Evolutionary conservation across 805 yeast genomes (phyloP).

Genomic region (Candida qinlingensis): DNA sequence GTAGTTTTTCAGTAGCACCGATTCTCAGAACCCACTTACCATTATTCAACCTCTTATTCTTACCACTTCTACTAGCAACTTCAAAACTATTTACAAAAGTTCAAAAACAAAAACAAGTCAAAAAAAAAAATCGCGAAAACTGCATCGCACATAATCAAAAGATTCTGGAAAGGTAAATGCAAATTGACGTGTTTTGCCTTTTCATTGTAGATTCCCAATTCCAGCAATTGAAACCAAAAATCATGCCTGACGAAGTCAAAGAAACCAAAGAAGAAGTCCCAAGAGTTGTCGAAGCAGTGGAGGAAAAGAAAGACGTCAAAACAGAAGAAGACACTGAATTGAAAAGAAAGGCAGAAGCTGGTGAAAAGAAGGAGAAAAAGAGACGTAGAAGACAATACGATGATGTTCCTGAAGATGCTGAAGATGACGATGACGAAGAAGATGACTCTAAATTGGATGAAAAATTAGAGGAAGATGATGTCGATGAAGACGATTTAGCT

Average conservation of each 20-base stretch:
- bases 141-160: no score
- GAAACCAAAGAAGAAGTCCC: slow-evolving; percentile 6
- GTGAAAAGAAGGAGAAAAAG: slow-evolving; percentile 39
- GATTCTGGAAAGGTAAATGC: no score
- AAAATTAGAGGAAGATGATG: slow-evolving; percentile 41
- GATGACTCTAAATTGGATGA: slow-evolving; percentile 49
- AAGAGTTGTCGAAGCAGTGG: slow-evolving; percentile 5
- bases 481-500: slow-evolving; percentile 68
- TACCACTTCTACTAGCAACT: background rate
- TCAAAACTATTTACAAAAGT: background rate
- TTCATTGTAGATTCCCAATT: background rate
- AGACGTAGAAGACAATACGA: slow-evolving; percentile 57
- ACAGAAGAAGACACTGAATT: slow-evolving; percentile 19
- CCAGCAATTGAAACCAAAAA: background rate
- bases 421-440: slow-evolving; percentile 36
- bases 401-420: slow-evolving; percentile 49
- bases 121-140: no score
- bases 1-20: slow-evolving; percentile 1
- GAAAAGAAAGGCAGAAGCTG: slow-evolving; percentile 24
- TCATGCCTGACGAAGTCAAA: slow-evolving; percentile 26
- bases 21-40: slow-evolving; percentile 3
- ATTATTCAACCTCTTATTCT: background rate
- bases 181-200: background rate
- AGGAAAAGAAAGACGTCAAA: slow-evolving; percentile 13
- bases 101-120: background rate